Base-by-base conservation (phyloP, 345 rosid genomes). In the Turritis glabra region DNA sequence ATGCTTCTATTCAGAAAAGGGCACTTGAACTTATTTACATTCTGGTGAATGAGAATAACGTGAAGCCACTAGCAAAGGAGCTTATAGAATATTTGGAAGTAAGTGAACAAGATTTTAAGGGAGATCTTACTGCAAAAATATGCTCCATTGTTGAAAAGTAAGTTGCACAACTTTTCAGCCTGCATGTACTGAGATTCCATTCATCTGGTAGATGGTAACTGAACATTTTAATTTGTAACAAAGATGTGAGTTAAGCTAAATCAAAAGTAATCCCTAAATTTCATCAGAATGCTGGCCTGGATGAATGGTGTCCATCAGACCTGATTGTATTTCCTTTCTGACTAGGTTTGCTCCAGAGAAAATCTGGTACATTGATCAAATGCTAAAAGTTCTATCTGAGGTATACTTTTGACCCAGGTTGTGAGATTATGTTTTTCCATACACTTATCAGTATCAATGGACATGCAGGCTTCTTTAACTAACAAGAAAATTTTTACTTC, bases 311-410 rank as follows among this genome's bases (percentile, higher is more conserved):
- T 26, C 38, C 33, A 21, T 56, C 66, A 64, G 29, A 69, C 44
- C 18, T 27, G 54, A 22, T 48, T 71, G 41, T 69, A 19, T 54
- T 70, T 69, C 32, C 78, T 60, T 80, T 69, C 62, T 77, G 56
- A 64, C 78, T 76, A 95, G 99, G 97, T 92, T 88, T 87, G 85
- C 97, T 66, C 89, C 91, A 2, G 97, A 92, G 79, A 95, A 95
- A 82, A 88, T 85, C 56, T 95, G 99, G 99, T 89, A 95, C 81
- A 89, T 95, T 77, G 92, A 92, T 85, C 97, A 92, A 85, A 92
- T 95, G 99, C 89, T 95, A 80, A 95, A 86, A 90, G 97, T 92
- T 87, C 93, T 95, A 53, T 81, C 93, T 43, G 91, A 95, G 97
- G 99, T 95, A 92, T 75, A 66, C 40, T 55, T 32, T 62, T 51